Evolutionary conservation across 768 basidiomycete genomes (phyloP), one percentile per base, ranked within the genome.

Genomic region (Hortiboletus flavorubellus): DNA sequence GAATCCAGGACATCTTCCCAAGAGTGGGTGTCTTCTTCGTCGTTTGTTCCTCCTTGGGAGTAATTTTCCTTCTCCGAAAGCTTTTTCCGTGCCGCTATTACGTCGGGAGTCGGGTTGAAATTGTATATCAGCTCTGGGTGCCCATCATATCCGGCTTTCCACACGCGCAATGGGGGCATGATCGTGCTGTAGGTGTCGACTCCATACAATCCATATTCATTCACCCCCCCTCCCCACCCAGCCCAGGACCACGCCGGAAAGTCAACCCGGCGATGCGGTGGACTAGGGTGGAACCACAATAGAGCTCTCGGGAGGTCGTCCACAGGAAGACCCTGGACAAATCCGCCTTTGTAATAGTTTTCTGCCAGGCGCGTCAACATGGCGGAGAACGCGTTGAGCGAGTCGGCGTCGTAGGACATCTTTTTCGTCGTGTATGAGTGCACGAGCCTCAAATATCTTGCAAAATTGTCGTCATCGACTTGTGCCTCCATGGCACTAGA

Each of bases 171-270:
- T 1, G 60, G 58, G 0, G 57, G 57, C 46, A 49, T 26, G n/a
- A 54, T 5, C 21, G 16, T 29, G 0, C 40, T 12, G 4, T 35
- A 0, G 8, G 29, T 7, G 16, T 46, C 23, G 9, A 37, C 26
- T 23, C 31, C 59, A 14, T 33, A 9, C 9, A 33, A 8, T 9
- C 8, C 31, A 2, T 1, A 3, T 10, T 33, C 31, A 2, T 0
- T 11, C 3, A 18, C 30, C 6, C 1, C 31, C 3, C 54, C 56
- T 2, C 55, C 51, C 55, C 58, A 64, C 2, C 53, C 55, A 10
- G 41, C 50, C 59, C 59, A 60, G 12, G 62, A 62, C 57, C 58
- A 57, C 8, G 50, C 18, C 0, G 46, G 46, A 34, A 52, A 64
- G 2, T n/a, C 51, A 9, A 18, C 23, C 8, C 48, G 47, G 2